Base-by-base conservation (phyloP, 768 basidiomycete species). In the Saitozyma sp. region DNA sequence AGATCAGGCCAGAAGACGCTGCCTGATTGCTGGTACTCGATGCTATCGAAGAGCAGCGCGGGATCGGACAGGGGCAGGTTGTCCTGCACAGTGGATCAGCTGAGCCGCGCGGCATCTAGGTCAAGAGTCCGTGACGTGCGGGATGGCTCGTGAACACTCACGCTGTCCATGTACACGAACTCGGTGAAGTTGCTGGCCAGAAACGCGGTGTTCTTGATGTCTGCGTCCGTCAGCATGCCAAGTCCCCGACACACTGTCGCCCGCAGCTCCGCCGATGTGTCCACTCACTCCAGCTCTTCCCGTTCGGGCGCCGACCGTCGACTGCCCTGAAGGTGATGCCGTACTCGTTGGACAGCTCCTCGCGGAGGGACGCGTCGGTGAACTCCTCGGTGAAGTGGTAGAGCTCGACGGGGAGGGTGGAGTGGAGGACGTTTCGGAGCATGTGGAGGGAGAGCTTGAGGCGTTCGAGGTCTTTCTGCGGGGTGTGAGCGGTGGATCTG, bases 1-100 rank as follows among this genome's bases (percentile, higher is more conserved):
- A 81, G 69, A 65, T 83, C 82, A 6, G 81, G 78, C 82, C 82
- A 83, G 67, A 83, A 81, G 14, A 82, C 82, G 29, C 74, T 75
- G 17, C 79, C 78, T 19, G 74, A 63, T 20, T 75, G 56, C 46
- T 67, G 60, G 66, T 80, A 82, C 19, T 75, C 63, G 8, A 76
- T 66, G 13, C 70, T 68, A 39, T 80, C 76, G 61, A 83, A 83
- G 29, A 82, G 74, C 54, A 64, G 66, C 19, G 64, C 65, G 0
- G 81, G 82, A 55, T 82, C 80, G 9, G 69, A 58, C 6, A 82
- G 64, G 0, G 79, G 78, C 20, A 82, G 69, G 58, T 81, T 82
- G 73, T 83, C 82, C 74, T 76, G 41, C 20, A 5, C 2, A 2
- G 29, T 9, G 9, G 17, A 56, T 61, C 48, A 58, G 56, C 16